phyloP scores from a whole-genome alignment of 768 basidiomycete genomes.

The Candolleomyces aberdarensis region DNA sequence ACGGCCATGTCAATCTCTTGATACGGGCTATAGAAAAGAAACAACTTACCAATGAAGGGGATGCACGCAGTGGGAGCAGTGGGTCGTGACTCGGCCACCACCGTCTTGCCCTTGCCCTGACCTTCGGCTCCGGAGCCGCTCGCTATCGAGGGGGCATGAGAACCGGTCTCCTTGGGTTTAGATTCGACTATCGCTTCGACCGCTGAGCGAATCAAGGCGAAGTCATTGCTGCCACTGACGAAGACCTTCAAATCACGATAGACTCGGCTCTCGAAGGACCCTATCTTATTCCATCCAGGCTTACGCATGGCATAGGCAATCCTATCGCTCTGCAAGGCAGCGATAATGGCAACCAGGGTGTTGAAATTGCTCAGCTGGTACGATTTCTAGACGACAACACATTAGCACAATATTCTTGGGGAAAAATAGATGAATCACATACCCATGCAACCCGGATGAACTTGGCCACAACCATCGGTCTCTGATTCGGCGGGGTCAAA shows the following conservation, averaged over 20 bases:
- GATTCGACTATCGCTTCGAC: slow-evolving; percentile 63
- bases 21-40: not conserved
- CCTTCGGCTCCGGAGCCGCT: slow-evolving; percentile 35
- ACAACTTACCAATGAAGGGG: slow-evolving; percentile 73
- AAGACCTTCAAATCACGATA: slow-evolving; percentile 70
- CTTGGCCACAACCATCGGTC: slow-evolving; percentile 65
- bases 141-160: slow-evolving; percentile 52
- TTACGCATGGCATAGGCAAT: slow-evolving; percentile 66
- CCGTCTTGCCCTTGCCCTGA: slow-evolving; percentile 34
- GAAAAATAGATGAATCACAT: slow-evolving; percentile 23
- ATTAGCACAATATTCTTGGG: not conserved
- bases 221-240: slow-evolving; percentile 61
- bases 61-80: slow-evolving; percentile 55
- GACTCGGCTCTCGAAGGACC: slow-evolving; percentile 69
- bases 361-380: slow-evolving; percentile 77
- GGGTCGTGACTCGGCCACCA: slow-evolving; percentile 36
- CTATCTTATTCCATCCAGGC: slow-evolving; percentile 58
- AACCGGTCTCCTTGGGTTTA: slow-evolving; percentile 53
- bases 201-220: slow-evolving; percentile 68
- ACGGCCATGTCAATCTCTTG: slow-evolving; percentile 2
- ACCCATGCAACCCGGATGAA: slow-evolving; percentile 88
- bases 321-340: slow-evolving; percentile 69
- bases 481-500: slow-evolving; percentile 63
- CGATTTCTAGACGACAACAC: slow-evolving; percentile 57
- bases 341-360: slow-evolving; percentile 75